Conservation (phyloP, 2,329 filamentous ascomycete genomes). For the Sporothrix pseudoabietina region DNA sequence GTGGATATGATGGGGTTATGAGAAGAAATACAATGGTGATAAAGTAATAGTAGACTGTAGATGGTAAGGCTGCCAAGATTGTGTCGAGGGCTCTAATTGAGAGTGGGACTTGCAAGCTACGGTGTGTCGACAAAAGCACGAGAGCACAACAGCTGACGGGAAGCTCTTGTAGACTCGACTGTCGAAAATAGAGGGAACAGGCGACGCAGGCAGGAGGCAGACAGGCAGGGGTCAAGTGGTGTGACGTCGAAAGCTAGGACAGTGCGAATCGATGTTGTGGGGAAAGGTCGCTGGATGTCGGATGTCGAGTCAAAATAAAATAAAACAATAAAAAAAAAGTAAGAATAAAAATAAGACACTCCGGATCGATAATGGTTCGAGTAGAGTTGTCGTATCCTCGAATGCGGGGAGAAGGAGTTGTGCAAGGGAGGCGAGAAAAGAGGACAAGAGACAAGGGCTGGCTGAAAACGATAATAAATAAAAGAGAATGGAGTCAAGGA, state of each 20-base stretch:
- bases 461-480: slow-evolving; percentile 15
- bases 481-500: too few species aligned
- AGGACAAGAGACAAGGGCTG: neutral
- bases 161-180: too few species aligned
- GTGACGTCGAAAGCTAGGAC: slow-evolving; percentile 10
- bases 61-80: neutral
- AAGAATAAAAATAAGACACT: neutral
- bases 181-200: neutral
- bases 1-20: too few species aligned
- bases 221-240: neutral
- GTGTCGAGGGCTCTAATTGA: neutral
- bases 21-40: too few species aligned
- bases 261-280: slow-evolving; percentile 8
- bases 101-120: neutral
- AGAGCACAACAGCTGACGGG: too few species aligned
- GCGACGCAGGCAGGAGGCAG: neutral
- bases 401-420: neutral
- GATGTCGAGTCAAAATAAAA: neutral
- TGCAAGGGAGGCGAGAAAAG: slow-evolving; percentile 11
- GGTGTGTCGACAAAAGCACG: neutral
- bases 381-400: neutral
- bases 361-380: neutral
- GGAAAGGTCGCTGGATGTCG: neutral
- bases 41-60: too few species aligned
- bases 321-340: neutral